Base-by-base conservation (phyloP, 1,284 basidiomycete genomes). In the Naganishia albida region DNA sequence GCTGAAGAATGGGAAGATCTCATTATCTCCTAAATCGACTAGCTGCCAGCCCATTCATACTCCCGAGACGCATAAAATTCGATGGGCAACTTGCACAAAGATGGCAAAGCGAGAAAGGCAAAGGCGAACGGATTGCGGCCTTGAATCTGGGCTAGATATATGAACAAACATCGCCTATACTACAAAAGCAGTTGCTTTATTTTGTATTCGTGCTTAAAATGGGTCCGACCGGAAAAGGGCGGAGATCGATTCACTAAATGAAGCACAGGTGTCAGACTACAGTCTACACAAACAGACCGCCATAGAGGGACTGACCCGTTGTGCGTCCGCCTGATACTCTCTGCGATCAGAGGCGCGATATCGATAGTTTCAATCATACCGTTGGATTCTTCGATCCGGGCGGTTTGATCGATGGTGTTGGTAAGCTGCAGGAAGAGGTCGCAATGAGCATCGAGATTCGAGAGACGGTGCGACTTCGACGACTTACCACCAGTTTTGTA, bases 251-350 rank as follows among this genome's bases (percentile, higher is more conserved):
- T 67, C 67, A 26, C 67, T 67, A 42, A 46, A 55, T 16, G 39
- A 52, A 49, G 15, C 13, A 64, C 50, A 10, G 50, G 16, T 26
- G 7, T 28, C 49, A 40, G 38, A 42, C 15, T 18, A n/a, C 12
- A 15, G 39, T 34, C 43, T 10, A 30, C 12, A 3, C 34, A 3
- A 30, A 51, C 20, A 3, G 26, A 8, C n/a, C 12, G 15, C 8
- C 44, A 2, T 12, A 20, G 18, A 0, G 7, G 7, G 30, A 65
- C 82, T 96, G 90, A 77, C 69, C 95, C 95, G 71, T 99, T 98
- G 80, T 99, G 95, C 23, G 93, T 96, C 71, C 95, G 83, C 53
- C 96, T 88, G 70, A 99, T 97, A 73, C 90, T 93, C 82, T 99
- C 95, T 12, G 94, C 91, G 65, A 99, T 89, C 49, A 91, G 90